These are phyloP conservation scores for Styphnolobium japonicum DNA, from an alignment of 306 rosid genomes.

Conservation along the genomic window DNA sequence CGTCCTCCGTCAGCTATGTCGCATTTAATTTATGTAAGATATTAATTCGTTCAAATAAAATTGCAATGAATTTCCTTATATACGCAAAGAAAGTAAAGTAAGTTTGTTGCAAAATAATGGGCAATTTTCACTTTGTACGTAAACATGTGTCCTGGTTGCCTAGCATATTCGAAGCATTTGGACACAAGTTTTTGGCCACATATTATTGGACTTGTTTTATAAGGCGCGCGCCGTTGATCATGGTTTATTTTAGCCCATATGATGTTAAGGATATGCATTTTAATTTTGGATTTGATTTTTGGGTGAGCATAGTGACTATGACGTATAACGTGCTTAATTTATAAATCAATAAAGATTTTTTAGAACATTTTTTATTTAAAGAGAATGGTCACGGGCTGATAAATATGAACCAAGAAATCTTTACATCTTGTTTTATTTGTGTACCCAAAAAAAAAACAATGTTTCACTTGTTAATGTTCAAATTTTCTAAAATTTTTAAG, in stretches of 20 bases:
- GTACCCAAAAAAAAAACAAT: too few species aligned
- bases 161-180: not conserved
- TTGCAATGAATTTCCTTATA: too few species aligned
- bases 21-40: too few species aligned
- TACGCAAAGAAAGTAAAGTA: too few species aligned
- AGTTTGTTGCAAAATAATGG: not conserved
- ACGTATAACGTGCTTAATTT: not conserved
- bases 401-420: not conserved
- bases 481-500: not conserved
- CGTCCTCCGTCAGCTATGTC: too few species aligned
- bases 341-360: not conserved
- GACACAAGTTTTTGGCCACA: not conserved
- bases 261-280: not conserved
- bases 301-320: not conserved
- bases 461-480: not conserved
- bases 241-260: not conserved
- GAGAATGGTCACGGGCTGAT: too few species aligned
- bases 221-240: not conserved
- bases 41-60: too few species aligned
- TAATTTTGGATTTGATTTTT: not conserved
- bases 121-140: not conserved
- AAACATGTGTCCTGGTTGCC: not conserved
- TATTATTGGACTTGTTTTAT: not conserved
- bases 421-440: too few species aligned
- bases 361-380: too few species aligned